Evolutionary conservation across 805 yeast genomes (phyloP), one percentile per base, ranked within the genome.

Genomic region (Cyberlindnera samutprakarnensis): DNA sequence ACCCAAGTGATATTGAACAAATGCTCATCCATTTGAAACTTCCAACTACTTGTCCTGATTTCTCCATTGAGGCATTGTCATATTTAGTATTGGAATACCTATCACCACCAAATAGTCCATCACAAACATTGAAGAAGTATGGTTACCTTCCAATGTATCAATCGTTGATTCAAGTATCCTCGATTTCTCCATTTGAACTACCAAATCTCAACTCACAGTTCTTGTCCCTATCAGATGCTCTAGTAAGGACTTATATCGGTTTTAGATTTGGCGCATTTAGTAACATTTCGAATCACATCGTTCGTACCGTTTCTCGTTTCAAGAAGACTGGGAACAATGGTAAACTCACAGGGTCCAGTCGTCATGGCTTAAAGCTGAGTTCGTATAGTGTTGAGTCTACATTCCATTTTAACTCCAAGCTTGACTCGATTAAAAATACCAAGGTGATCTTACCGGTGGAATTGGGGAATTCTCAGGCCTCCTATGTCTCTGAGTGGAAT

Each of bases 261-360:
- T 10, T 19, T 1, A 35, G 42, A 23, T 14, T 15, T 4, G 28
- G 32, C 14, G 8, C 30, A 1, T 37, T 39, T 14, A 14, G 14
- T 1, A 31, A 28, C 3, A 29, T 46, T 5, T 4, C 17, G 5
- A 18, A 25, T 1, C 53, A 49, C 31, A 12, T 48, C 4, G 10
- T 15, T 7, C 26, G 25, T 9, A 38, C 45, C 2, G 20, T 36
- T 5, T 3, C 36, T 5, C 36, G 47, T 28, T 44, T 47, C 27
- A 41, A 31, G 14, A 27, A 20, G 13, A 37, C 33, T 12, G 27
- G 31, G 14, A 30, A 32, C 5, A 31, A 33, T 14, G 28, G 25
- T 7, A 42, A 39, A 14, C 6, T 46, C 7, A 32, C 31, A 7
- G 53, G 53, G 1, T 13, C 35, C 6, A 43, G 49, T 30, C 42